Evolutionary conservation across 148 eudicot species (phyloP).

Genomic region (Camellia sinensis): DNA sequence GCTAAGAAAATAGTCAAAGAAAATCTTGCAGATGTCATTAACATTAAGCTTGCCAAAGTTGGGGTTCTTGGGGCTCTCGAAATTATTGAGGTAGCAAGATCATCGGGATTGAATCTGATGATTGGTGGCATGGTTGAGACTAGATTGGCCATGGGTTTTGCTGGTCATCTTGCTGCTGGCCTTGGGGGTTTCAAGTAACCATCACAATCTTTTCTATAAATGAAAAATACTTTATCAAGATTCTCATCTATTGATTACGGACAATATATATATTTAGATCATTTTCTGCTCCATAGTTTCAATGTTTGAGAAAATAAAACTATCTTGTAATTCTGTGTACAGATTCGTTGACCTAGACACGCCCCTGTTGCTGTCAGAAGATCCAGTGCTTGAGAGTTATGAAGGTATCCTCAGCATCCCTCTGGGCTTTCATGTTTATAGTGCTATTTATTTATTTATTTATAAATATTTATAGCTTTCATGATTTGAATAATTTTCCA

Average conservation of each 20-base stretch:
- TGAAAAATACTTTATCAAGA: background rate
- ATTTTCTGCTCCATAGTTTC: background rate
- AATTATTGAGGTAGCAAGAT: slow-evolving; percentile 58
- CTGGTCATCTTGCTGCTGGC: slow-evolving; percentile 93
- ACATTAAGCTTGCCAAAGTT: slow-evolving; percentile 81
- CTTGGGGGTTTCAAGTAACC: slow-evolving; percentile 86
- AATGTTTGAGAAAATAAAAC: background rate
- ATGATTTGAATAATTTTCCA: background rate
- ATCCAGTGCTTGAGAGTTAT: slow-evolving; percentile 81
- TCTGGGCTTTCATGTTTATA: background rate
- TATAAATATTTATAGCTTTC: background rate
- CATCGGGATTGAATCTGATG: slow-evolving; percentile 72
- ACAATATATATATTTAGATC: background rate
- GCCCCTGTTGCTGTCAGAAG: slow-evolving; percentile 76
- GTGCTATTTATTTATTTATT: background rate
- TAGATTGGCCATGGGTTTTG: slow-evolving; percentile 92
- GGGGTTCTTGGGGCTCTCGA: slow-evolving; percentile 86
- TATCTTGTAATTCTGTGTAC: slow-evolving; percentile 15
- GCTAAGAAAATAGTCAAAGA: slow-evolving; percentile 53
- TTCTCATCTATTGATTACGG: background rate
- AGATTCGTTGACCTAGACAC: slow-evolving; percentile 88
- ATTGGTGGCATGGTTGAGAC: slow-evolving; percentile 99
- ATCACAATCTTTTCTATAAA: background rate
- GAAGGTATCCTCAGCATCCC: slow-evolving; percentile 49
- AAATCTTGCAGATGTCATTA: slow-evolving; percentile 74